phyloP scores from a whole-genome alignment of 2,329 filamentous ascomycete species.

The Gaeumannomyces sp. region DNA sequence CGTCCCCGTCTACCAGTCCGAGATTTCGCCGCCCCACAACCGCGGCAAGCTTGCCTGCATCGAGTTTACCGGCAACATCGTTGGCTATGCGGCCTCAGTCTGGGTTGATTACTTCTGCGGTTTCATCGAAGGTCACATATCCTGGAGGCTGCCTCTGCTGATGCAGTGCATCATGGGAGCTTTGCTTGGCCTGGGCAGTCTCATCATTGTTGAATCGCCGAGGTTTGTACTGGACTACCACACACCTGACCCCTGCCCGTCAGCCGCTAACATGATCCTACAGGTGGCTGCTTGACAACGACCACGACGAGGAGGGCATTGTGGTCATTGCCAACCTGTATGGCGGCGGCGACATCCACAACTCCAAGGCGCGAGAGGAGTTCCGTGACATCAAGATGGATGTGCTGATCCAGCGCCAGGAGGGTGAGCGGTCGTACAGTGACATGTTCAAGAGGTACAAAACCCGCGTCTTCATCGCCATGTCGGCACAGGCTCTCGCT shows the following conservation, averaged over 20 bases:
- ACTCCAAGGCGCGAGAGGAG: slow-evolving; percentile 85
- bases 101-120: slow-evolving; percentile 99
- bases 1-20: slow-evolving; percentile 88
- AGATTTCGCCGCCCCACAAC: slow-evolving; percentile 94
- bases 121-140: slow-evolving; percentile 75
- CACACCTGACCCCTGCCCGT: slow-evolving; percentile 9
- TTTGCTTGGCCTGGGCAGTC: slow-evolving; percentile 75
- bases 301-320: slow-evolving; percentile 97
- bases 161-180: slow-evolving; percentile 95
- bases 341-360: slow-evolving; percentile 90
- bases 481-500: slow-evolving; percentile 93
- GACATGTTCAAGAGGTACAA: slow-evolving; percentile 95
- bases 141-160: slow-evolving; percentile 83
- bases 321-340: slow-evolving; percentile 97
- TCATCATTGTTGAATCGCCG: slow-evolving; percentile 94
- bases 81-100: slow-evolving; percentile 90
- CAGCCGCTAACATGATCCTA: slow-evolving; percentile 23
- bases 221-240: slow-evolving; percentile 49
- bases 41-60: slow-evolving; percentile 94
- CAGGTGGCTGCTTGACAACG: slow-evolving; percentile 95
- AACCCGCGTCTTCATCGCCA: slow-evolving; percentile 93
- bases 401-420: slow-evolving; percentile 85
- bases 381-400: slow-evolving; percentile 99
- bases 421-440: slow-evolving; percentile 82
- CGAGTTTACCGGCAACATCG: slow-evolving; percentile 95